Base-by-base conservation (phyloP, 352 stramenopile genomes). In the Phytopythium cucurbitacearum region DNA sequence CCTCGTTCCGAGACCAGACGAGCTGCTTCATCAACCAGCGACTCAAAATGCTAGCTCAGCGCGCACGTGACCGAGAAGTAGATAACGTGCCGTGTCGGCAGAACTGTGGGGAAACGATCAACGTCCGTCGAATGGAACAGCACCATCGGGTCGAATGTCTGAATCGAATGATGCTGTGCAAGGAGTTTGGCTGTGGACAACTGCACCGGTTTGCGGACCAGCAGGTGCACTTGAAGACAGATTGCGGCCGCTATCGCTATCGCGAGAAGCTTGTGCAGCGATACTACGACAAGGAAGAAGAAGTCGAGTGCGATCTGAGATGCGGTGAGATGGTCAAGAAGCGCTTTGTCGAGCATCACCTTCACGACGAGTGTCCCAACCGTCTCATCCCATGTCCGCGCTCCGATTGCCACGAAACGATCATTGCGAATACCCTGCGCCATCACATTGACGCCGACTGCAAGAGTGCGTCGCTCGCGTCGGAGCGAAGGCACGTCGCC, bases 21-120 rank as follows among this genome's bases (percentile, higher is more conserved):
- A 74, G 71, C 53, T 92, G 81, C 48, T 35, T 81, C 11, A 52
- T 89, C n/a, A 87, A 89, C 62, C 76, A 87, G 46, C 65, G 69
- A 57, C 64, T 89, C 33, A 83, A 89, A 41, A 38, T 79, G 37
- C 65, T 92, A 36, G 81, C 76, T 0, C 73, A 86, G 38, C 71
- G 77, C 7, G 76, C 77, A 4, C 63, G 62, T 13, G 74, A 85
- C 42, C 66, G 79, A 16, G 62, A 77, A 36, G 51, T 59, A 12
- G 72, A 81, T 40, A 16, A 49, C 32, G 60, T 73, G 48, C 40
- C 52, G 36, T 89, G 80, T 56, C 62, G 67, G 0, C 73, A 76
- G n/a, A 45, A 64, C 28, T 92, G 81, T 28, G 71, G 69, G 8
- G 59, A 60, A 37, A 40, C 34, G 5, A 48, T 89, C 9, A 47